Evolutionary conservation across 176 grass and related monocot genomes (phyloP).

Genomic region (Musa acuminata): DNA sequence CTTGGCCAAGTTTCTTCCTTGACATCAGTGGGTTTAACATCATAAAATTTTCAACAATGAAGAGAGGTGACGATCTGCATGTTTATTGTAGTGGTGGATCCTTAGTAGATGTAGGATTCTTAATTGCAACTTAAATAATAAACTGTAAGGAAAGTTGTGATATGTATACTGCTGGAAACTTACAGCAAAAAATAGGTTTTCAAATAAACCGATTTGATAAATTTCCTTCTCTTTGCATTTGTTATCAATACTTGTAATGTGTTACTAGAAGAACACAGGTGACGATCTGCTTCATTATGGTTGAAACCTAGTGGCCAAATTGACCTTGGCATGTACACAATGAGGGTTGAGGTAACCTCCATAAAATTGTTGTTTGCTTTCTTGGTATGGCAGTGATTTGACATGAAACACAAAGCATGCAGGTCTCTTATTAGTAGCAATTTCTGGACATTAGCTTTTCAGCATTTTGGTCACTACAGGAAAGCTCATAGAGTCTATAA

Average conservation of each 20-base stretch:
- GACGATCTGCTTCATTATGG: background rate
- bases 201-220: background rate
- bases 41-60: too few relatives aligned
- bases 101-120: background rate
- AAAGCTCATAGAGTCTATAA: too few relatives aligned
- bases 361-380: background rate
- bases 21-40: background rate
- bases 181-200: background rate
- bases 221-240: background rate
- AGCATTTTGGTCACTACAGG: background rate
- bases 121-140: background rate
- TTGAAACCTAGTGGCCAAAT: background rate
- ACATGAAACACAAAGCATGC: background rate
- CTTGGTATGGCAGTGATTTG: background rate
- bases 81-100: background rate
- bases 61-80: background rate
- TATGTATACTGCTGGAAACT: background rate
- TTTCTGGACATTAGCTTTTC: background rate
- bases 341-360: background rate
- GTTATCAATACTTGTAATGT: background rate
- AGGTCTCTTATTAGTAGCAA: background rate
- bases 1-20: background rate
- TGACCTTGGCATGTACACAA: background rate
- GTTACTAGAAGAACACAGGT: background rate
- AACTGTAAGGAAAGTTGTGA: too few relatives aligned